Conservation (phyloP, 2,329 filamentous ascomycete genomes). For the Ceratocystis albifundus region DNA sequence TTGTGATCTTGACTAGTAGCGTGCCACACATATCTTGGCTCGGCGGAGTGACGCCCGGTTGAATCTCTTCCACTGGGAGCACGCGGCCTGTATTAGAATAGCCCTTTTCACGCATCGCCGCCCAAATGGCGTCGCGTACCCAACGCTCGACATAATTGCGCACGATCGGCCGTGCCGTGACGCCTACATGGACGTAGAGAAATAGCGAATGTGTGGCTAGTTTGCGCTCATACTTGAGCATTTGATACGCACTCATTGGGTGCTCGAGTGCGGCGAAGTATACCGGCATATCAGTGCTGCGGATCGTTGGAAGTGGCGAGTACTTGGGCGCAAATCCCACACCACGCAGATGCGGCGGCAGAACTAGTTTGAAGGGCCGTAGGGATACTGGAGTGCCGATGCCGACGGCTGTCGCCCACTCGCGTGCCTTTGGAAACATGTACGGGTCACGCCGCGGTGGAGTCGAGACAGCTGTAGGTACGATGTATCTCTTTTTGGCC, state of each 20-base stretch:
- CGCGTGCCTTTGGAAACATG: constrained; percentile 17
- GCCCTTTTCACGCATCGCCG: constrained; percentile 21
- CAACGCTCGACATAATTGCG: constrained; percentile 22
- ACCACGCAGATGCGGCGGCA: constrained; percentile 9
- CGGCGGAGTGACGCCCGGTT: neutral
- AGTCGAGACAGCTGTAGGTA: neutral
- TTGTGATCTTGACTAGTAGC: constrained; percentile 17
- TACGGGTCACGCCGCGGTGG: constrained; percentile 4
- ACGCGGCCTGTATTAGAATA: constrained; percentile 20
- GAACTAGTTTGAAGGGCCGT: constrained; percentile 2
- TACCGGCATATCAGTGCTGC: constrained; percentile 16
- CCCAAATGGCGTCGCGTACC: constrained; percentile 21
- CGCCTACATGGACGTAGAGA: constrained; percentile 22
- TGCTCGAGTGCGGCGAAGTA: constrained; percentile 21
- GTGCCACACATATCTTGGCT: constrained; percentile 20
- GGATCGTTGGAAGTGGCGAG: constrained; percentile 14
- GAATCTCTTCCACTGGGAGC: constrained; percentile 9
- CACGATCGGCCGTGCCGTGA: constrained; percentile 18
- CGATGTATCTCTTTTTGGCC: neutral
- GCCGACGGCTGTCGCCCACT: constrained; percentile 6
- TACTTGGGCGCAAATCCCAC: constrained; percentile 16
- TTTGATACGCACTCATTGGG: constrained; percentile 20
- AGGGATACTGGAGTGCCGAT: constrained; percentile 8
- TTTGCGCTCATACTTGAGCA: constrained; percentile 22
- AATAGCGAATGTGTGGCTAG: constrained; percentile 21